Evolutionary conservation across 805 yeast genomes (phyloP), one percentile per base, ranked within the genome.

Genomic region (Metschnikowia bowlesiae): DNA sequence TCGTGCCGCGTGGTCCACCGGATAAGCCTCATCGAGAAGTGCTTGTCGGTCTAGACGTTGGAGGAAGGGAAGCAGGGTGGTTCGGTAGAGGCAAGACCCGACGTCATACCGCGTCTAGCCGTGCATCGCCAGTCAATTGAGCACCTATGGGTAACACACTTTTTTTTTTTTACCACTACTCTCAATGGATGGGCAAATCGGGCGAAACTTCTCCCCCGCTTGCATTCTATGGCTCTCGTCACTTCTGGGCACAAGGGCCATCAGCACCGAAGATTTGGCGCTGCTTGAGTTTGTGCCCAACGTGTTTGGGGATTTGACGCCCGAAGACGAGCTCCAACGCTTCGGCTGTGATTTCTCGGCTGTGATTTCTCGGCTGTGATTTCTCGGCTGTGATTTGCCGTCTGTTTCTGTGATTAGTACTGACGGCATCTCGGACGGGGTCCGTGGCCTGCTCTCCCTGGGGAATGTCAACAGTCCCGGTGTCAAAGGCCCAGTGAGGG

Each of bases 171-270:
- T n/a, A n/a, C 6, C n/a, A 36, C 13, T 18, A 10, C 39, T 16
- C 39, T 36, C 26, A 40, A 41, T 31, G 44, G 36, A 30, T n/a
- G 44, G 29, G 16, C 35, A 41, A 14, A 31, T 41, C 14, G 31
- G 26, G 30, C 28, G 36, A 28, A 16, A 11, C 6, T 43, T 43
- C 32, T 34, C 26, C 33, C 46, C 39, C 33, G 46, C 46, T 6
- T 43, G 46, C 39, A 34, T 29, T 13, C 10, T 43, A 9, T 43
- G 46, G 46, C 46, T 43, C 9, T 43, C 46, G 9, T 43, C 46
- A 6, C 11, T 43, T n/a, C 35, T 35, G 46, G 46, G 46, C 26
- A 34, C 46, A 8, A 43, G 33, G 14, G 14, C 39, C 26, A 30
- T 43, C 6, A 26, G 33, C 22, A 33, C 14, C 31, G 46, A 43